Evolutionary conservation across 176 grass and related monocot species (phyloP), one percentile per base, ranked within the genome.

Genomic region (Bothriochloa decipiens): DNA sequence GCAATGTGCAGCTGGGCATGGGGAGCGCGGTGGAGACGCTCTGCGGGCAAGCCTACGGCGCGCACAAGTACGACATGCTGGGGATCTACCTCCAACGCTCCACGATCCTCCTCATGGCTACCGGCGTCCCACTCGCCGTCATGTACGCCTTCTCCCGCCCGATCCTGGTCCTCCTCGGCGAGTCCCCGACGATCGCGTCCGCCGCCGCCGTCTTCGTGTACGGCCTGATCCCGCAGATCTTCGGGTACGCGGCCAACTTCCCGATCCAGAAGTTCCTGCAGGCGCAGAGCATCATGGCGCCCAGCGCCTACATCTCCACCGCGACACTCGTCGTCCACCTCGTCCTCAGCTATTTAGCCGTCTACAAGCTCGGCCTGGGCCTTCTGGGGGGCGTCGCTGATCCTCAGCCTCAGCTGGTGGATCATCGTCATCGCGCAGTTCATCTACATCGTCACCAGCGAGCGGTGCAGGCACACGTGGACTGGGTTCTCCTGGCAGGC

Each of bases 201-300:
- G 95, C 95, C n/a, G 91, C 92, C 0, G 87, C 92, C n/a, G 41
- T 91, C 10, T 97, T 94, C 74, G 90, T 94, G 16, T 93, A 86
- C 43, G 92, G 95, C 73, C 91, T 97, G 12, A 94, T 97, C 82
- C 95, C 95, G 20, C 92, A 97, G 83, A 97, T 95, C 74, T 97
- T 97, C 45, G 92, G 89, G 22, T 97, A 97, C 76, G 91, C 90
- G 2, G 88, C 82, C n/a, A 94, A 93, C 82, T 97, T 95, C 79
- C 92, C 95, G 22, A 93, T 93, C 61, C 92, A 95, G 42, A 97
- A 95, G 85, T 97, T 97, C 86, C 32, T 97, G 70, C 92, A 97
- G 87, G 72, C 95, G 32, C 92, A 95, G 79, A 93, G 92, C 83
- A 97, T 97, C 72, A 88, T 97, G 76, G 85, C 87, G 9, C 95